Conservation (phyloP, 2,329 filamentous ascomycete genomes). For the Penicillium sp. region DNA sequence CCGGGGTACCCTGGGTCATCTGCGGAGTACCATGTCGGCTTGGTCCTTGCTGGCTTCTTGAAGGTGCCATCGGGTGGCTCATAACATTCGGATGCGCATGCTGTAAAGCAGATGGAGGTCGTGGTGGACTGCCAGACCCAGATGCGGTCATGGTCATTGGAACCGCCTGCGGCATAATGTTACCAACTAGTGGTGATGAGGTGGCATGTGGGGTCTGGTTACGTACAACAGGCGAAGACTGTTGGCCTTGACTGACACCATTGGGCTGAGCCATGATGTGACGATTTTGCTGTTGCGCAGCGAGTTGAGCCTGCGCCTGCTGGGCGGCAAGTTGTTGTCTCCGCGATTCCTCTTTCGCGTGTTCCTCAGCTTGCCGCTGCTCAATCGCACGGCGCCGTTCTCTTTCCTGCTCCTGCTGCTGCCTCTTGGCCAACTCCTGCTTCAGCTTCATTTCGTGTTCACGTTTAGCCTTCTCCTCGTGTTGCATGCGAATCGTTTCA, state of each 20-base stretch:
- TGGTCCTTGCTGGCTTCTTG: constrained; percentile 45
- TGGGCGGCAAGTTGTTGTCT: constrained; percentile 44
- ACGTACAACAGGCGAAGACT: constrained; percentile 48
- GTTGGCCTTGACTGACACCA: constrained; percentile 41
- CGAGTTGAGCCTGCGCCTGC: constrained; percentile 45
- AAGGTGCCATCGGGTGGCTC: constrained; percentile 45
- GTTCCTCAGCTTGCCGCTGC: constrained; percentile 45
- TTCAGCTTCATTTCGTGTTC: constrained; percentile 49
- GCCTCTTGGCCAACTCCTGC: constrained; percentile 49
- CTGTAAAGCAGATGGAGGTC: constrained; percentile 47
- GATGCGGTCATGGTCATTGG: constrained; percentile 47
- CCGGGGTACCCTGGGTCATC: constrained; percentile 47
- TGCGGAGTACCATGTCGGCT: constrained; percentile 50
- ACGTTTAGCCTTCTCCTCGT: constrained; percentile 63
- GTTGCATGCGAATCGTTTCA: constrained; percentile 75
- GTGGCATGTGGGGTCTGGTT: constrained; percentile 47
- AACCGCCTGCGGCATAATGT: constrained; percentile 40
- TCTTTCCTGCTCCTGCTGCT: constrained; percentile 48
- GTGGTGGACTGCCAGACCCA: constrained; percentile 46
- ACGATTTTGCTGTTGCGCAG: constrained; percentile 49
- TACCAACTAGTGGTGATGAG: constrained; percentile 46
- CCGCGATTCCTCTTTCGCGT: constrained; percentile 39
- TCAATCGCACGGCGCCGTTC: constrained; percentile 48
- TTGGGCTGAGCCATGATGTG: constrained; percentile 50
- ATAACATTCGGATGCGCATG: constrained; percentile 47